Evolutionary conservation across 768 basidiomycete genomes (phyloP), one percentile per base, ranked within the genome.

Genomic region (Mycena indigotica): DNA sequence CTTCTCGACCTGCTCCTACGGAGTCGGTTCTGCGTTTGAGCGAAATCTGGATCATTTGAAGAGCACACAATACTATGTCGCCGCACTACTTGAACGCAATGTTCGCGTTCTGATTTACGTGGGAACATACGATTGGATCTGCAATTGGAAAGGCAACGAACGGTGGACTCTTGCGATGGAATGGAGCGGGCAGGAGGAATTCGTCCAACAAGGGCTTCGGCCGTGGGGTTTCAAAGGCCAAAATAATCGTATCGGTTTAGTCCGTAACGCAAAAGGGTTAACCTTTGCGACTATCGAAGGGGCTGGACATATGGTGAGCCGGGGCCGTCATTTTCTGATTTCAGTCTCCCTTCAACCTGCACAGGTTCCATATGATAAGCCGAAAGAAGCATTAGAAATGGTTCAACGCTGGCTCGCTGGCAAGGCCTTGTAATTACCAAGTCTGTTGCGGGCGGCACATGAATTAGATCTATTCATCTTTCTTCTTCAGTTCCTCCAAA

Each of bases 81-180:
- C 83, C 1, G 81, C 78, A 0, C 80, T 93, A 30, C 82, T 93
- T 17, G 90, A 93, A 58, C 83, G 87, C 19, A 85, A 84, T 0
- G 74, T 94, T 24, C 78, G 82, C 2, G 82, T 86, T 17, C 77
- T 93, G 28, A 83, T 87, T 53, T 91, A 89, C 62, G 85, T 84
- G 1, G 89, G 88, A 6, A 78, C 77, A 28, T 84, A 87, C 56
- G 88, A 89, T 62, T 89, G 84, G 84, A 85, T 84, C 51, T 91
- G 89, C 70, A 90, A 90, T 67, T 87, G 85, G 80, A 72, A 88
- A 25, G 87, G 86, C 4, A 92, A 92, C 67, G 82, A 87, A 64
- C 74, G 79, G 28, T 93, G 90, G 90, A 83, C 85, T 5, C 70
- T 85, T 49, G 72, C 73, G 28, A 74, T 94, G 60, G 83, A 88